Evolutionary conservation across 2,329 filamentous ascomycete species (phyloP).

Genomic region (Aureobasidium sp.): DNA sequence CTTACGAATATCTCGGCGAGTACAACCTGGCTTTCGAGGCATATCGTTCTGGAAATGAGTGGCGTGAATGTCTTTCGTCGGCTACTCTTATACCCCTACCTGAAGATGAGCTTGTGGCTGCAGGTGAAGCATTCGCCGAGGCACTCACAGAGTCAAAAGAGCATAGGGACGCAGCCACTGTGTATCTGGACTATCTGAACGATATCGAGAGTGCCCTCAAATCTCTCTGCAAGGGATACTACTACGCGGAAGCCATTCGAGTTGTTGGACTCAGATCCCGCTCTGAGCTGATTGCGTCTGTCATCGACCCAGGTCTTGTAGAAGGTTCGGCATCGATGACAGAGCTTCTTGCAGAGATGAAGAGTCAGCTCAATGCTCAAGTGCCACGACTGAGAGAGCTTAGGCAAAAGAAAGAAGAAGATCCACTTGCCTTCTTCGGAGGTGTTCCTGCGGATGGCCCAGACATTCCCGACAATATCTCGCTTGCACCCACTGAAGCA

Average conservation of each 20-base stretch:
- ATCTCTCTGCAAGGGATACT: constrained; percentile 79
- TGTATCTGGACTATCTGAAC: constrained; percentile 73
- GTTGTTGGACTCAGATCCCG: constrained; percentile 57
- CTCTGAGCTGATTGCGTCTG: constrained; percentile 55
- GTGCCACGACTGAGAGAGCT: constrained; percentile 80
- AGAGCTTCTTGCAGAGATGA: constrained; percentile 90
- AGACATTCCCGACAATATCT: constrained; percentile 87
- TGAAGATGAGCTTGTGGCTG: constrained; percentile 52
- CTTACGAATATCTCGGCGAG: constrained; percentile 78
- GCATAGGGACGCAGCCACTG: constrained; percentile 68
- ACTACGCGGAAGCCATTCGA: constrained; percentile 83
- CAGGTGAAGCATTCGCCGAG: constrained; percentile 70
- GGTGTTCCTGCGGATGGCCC: constrained; percentile 45
- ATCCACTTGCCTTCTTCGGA: constrained; percentile 84
- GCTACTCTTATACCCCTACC: constrained; percentile 64
- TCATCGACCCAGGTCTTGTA: constrained; percentile 71
- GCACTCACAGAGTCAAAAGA: constrained; percentile 78
- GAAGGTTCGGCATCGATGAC: constrained; percentile 78
- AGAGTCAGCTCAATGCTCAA: constrained; percentile 73
- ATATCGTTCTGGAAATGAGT: constrained; percentile 78
- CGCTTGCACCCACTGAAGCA: constrained; percentile 76
- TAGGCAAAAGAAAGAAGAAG: constrained; percentile 68
- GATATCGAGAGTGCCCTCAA: constrained; percentile 64
- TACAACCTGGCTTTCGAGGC: constrained; percentile 69
- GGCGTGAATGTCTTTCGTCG: constrained; percentile 82